Evolutionary conservation across 257 asterid species (phyloP).

Genomic region (Solanum boliviense): DNA sequence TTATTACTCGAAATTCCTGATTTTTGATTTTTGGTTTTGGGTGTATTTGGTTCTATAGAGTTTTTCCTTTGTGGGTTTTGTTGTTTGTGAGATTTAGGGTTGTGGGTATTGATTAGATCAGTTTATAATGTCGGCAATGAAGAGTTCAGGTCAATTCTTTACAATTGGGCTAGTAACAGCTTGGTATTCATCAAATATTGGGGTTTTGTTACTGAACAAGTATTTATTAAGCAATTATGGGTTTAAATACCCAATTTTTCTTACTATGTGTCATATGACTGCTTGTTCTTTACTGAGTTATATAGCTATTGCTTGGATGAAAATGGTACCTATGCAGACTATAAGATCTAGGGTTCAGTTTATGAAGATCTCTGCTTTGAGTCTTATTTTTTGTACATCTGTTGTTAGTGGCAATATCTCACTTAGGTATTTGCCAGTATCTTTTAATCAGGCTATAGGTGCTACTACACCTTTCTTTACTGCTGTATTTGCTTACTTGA

Average conservation of each 20-base stretch:
- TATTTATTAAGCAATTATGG: conserved; percentile 82
- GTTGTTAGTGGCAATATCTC: conserved; percentile 84
- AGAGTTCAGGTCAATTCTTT: conserved; percentile 47
- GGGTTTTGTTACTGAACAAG: conserved; percentile 69
- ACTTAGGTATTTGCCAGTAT: conserved; percentile 71
- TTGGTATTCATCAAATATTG: conserved; percentile 86
- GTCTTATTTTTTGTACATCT: conserved; percentile 67
- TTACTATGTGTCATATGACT: conserved; percentile 88
- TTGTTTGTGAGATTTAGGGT: neutral
- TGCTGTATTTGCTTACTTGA: conserved; percentile 67
- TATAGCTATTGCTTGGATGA: conserved; percentile 86
- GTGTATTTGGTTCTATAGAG: neutral
- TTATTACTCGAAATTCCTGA: neutral
- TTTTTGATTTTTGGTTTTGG: neutral
- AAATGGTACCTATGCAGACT: conserved; percentile 82
- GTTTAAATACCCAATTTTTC: conserved; percentile 80
- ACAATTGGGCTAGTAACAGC: conserved; percentile 71
- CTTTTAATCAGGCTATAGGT: conserved; percentile 85
- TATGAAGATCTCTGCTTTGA: conserved; percentile 69
- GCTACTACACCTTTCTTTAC: conserved; percentile 88
- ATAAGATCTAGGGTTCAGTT: conserved; percentile 83
- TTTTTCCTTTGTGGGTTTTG: neutral
- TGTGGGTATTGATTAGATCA: neutral
- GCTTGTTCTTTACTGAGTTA: conserved; percentile 82
- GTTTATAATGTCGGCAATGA: conserved; percentile 14